These are phyloP conservation scores for Triadica sebifera DNA, from an alignment of 345 rosid genomes.

Conservation along the genomic window DNA sequence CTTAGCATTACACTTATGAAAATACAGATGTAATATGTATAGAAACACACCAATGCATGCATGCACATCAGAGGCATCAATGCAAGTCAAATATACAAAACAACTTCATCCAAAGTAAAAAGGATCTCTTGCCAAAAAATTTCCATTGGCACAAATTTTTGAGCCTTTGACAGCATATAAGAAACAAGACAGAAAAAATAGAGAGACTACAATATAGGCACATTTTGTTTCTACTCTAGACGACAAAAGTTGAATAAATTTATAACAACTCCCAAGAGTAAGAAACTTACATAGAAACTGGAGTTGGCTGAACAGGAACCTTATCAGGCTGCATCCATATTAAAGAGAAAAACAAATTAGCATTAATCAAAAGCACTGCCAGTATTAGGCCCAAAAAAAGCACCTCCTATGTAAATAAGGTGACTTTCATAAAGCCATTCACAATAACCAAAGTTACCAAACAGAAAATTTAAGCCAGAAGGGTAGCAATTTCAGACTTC, in stretches of 20 bases:
- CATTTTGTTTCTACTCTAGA: neutral
- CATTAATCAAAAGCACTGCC: constrained; percentile 12
- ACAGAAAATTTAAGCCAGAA: neutral
- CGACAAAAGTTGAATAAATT: neutral
- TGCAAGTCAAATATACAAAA: too few species aligned
- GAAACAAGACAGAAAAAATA: neutral
- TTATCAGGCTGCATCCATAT: constrained; percentile 62
- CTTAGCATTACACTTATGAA: too few species aligned
- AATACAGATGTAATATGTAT: too few species aligned
- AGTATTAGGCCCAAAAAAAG: too few species aligned
- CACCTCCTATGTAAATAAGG: neutral
- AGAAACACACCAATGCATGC: too few species aligned
- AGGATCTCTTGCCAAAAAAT: neutral
- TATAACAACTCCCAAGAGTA: neutral
- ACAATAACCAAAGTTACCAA: neutral
- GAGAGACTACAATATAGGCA: neutral
- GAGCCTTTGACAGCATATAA: neutral
- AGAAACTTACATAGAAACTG: constrained; percentile 77
- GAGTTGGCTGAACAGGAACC: constrained; percentile 64
- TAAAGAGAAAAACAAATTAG: constrained; percentile 20
- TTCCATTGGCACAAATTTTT: too few species aligned
- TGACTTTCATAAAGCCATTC: neutral
- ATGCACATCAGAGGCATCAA: too few species aligned
- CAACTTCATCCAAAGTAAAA: neutral
- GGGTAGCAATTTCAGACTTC: neutral